A percentile compares a stretch with the other conserved stretches of the same genome.
These are phyloP conservation scores for Lactarius akahatsu DNA, from an alignment of 768 basidiomycete species.

Conservation along the genomic window DNA sequence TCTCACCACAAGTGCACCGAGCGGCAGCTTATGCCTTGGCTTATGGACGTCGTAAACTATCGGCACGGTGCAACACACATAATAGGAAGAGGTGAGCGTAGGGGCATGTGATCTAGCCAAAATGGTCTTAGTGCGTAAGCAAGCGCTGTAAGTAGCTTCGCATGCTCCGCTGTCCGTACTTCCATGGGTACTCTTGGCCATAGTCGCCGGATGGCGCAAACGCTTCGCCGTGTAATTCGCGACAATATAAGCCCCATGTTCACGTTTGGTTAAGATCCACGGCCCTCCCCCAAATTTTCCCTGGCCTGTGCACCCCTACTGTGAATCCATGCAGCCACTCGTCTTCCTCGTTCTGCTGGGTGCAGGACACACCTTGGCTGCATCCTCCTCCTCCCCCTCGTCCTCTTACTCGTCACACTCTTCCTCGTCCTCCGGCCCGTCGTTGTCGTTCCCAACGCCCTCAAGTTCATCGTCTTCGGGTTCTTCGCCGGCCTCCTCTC, in stretches of 20 bases:
- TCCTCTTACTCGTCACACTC: background rate
- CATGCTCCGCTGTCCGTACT: background rate
- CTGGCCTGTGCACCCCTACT: background rate
- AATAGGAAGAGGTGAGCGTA: background rate
- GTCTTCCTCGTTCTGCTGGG: slow-evolving; percentile 10
- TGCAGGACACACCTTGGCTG: slow-evolving; percentile 8
- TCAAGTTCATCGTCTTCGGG: slow-evolving; percentile 10
- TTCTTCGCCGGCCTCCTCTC: background rate
- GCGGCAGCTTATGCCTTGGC: background rate
- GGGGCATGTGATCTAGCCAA: background rate
- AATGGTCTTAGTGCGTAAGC: background rate
- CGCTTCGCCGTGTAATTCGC: background rate
- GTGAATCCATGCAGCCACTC: background rate
- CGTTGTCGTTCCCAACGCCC: background rate
- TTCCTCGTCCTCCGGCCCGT: background rate
- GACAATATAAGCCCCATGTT: background rate
- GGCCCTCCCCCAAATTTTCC: background rate
- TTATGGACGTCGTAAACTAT: background rate
- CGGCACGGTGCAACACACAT: background rate
- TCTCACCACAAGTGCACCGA: background rate
- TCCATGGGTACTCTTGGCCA: background rate
- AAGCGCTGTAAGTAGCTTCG: background rate
- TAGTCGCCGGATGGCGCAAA: background rate
- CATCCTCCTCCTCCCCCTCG: background rate
- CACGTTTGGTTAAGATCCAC: background rate